phyloP scores from a whole-genome alignment of 2,329 filamentous ascomycete species.

The Leptographium flavum region DNA sequence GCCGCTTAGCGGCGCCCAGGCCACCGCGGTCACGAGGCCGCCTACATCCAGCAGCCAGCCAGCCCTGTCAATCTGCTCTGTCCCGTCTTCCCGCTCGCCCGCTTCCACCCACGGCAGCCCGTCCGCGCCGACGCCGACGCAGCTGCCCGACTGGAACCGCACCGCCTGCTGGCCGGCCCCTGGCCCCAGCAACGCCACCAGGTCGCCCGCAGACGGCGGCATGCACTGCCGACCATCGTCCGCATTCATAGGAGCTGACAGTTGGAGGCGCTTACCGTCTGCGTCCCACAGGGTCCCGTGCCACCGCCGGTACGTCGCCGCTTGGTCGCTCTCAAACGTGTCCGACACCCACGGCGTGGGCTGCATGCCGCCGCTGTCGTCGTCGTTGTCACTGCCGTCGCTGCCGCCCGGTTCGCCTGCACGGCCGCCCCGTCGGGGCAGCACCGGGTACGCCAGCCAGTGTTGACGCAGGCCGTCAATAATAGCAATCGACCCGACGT shows the following conservation, averaged over 20 bases:
- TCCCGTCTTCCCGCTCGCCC: not conserved
- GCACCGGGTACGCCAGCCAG: conserved; percentile 25
- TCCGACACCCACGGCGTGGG: conserved; percentile 26
- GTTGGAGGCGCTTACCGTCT: conserved; percentile 8
- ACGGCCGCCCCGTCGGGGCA: conserved; percentile 20
- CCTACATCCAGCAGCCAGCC: conserved; percentile 42
- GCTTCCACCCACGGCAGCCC: too few relatives aligned
- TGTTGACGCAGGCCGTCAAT: conserved; percentile 24
- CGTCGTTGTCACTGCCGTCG: not conserved
- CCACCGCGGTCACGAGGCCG: conserved; percentile 36
- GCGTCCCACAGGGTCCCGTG: conserved; percentile 8
- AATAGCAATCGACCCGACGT: conserved; percentile 19
- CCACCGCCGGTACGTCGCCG: conserved; percentile 18
- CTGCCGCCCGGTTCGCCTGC: not conserved
- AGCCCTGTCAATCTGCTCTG: not conserved
- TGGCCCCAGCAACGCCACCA: conserved; percentile 16
- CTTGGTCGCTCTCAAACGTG: conserved; percentile 20
- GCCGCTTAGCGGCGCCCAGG: conserved; percentile 31
- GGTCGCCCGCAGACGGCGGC: conserved; percentile 9
- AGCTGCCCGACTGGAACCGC: conserved; percentile 9
- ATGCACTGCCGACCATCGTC: conserved; percentile 9
- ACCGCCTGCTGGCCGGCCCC: conserved; percentile 14
- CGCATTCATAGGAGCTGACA: conserved; percentile 9
- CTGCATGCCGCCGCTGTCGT: conserved; percentile 15
- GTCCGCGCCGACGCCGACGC: conserved; percentile 7